Percentiles rank a stretch among this genome's conserved stretches.
Conservation (phyloP, 495 filamentous ascomycete genomes). For the Schizothecium vesticola region DNA sequence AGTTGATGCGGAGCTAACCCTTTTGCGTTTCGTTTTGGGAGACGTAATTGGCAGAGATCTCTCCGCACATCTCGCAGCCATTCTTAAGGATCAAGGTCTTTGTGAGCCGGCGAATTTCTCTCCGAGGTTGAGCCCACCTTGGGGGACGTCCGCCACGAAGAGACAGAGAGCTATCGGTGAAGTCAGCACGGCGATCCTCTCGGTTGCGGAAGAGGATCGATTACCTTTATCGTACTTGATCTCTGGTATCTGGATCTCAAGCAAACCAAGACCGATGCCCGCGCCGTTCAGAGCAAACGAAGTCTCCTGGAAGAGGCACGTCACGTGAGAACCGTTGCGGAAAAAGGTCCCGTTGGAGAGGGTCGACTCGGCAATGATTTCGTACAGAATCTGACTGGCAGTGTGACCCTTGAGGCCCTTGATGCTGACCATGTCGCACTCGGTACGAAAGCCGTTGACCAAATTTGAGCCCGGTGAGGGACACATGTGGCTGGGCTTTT, state of each 20-base stretch:
- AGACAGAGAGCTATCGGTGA: background rate
- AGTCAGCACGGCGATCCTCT: background rate
- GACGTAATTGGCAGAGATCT: background rate
- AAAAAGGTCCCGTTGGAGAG: background rate
- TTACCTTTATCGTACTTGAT: background rate
- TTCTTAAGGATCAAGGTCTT: background rate
- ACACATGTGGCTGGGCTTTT: background rate
- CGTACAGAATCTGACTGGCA: background rate
- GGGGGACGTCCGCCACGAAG: background rate
- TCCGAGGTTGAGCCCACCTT: background rate
- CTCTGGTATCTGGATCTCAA: background rate
- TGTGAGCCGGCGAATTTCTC: background rate
- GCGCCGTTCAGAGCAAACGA: background rate
- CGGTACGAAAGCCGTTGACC: background rate
- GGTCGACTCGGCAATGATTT: background rate
- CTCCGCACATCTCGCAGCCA: background rate
- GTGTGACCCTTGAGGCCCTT: background rate
- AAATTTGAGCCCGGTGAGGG: background rate
- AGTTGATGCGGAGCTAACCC: background rate
- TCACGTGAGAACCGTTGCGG: background rate
- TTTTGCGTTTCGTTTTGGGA: background rate
- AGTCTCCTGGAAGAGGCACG: background rate
- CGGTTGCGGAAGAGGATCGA: background rate
- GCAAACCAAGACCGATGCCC: background rate
- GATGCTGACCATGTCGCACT: background rate